phyloP scores from a whole-genome alignment of 257 asterid species.

The Handroanthus guayacan region DNA sequence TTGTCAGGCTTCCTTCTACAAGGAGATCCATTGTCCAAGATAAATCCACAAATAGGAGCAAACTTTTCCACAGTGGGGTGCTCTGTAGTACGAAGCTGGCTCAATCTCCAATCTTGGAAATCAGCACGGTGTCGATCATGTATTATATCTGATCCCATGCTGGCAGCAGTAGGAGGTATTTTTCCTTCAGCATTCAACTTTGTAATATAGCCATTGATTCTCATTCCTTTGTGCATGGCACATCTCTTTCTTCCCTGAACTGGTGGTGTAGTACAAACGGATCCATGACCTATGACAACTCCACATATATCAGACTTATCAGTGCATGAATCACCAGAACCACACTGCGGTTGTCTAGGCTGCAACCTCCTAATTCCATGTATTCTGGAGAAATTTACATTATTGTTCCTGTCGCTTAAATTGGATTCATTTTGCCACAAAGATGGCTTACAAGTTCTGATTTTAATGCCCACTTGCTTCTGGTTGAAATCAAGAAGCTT shows the following conservation, averaged over 20 bases:
- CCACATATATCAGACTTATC: constrained; percentile 65
- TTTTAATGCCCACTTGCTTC: constrained; percentile 66
- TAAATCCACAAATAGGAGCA: constrained; percentile 42
- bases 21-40: constrained; percentile 46
- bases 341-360: constrained; percentile 37
- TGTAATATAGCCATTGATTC: constrained; percentile 54
- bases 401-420: constrained; percentile 34
- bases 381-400: constrained; percentile 45
- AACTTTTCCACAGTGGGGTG: constrained; percentile 10
- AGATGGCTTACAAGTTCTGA: constrained; percentile 48
- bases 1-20: constrained; percentile 41
- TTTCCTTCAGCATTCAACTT: constrained; percentile 37
- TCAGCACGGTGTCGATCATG: constrained; percentile 5
- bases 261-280: constrained; percentile 65
- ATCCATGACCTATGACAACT: constrained; percentile 71
- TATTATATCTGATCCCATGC: neutral
- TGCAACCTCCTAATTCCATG: constrained; percentile 65
- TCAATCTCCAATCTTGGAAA: constrained; percentile 16
- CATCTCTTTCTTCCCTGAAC: constrained; percentile 82
- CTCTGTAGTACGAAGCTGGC: neutral
- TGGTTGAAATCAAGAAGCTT: constrained; percentile 51
- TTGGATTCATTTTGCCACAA: constrained; percentile 43
- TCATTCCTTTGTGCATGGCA: constrained; percentile 86
- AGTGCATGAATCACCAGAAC: constrained; percentile 22
- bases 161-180: constrained; percentile 16